phyloP scores from a whole-genome alignment of 805 yeast species.

The Metschnikowia peoriensis region DNA sequence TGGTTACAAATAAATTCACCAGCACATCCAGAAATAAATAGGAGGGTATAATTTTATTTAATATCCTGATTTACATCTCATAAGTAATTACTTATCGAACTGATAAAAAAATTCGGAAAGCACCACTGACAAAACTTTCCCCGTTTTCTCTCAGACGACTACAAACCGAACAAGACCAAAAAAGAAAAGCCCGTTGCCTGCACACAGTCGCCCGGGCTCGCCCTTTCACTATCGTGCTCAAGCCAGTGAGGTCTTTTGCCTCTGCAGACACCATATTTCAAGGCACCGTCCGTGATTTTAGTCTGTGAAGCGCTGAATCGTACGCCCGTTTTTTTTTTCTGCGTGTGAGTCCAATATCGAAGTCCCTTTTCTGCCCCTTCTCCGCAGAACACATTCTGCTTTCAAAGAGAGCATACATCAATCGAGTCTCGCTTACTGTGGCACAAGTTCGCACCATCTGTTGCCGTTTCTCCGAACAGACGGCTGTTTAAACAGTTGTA shows the following conservation, averaged over 20 bases:
- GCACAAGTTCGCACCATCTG: constrained; percentile 1
- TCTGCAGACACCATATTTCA: not conserved
- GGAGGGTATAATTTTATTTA: no score
- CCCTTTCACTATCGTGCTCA: not conserved
- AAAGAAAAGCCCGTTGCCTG: not conserved
- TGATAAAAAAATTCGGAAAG: not conserved
- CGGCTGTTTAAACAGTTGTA: not conserved
- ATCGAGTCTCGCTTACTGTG: not conserved
- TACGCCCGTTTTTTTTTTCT: not conserved
- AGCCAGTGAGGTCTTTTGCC: not conserved
- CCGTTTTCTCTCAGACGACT: not conserved
- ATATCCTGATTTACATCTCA: no score
- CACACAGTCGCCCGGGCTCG: not conserved
- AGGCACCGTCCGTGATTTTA: not conserved
- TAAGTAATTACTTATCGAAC: no score
- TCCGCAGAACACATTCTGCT: not conserved
- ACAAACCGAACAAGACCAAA: not conserved
- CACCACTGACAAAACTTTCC: not conserved
- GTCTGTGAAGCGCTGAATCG: not conserved
- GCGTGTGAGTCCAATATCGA: not conserved
- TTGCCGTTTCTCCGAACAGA: not conserved
- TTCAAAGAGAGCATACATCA: not conserved
- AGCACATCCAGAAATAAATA: no score
- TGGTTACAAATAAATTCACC: no score
- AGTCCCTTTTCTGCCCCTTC: not conserved